A percentile compares a stretch with the other conserved stretches of the same genome.
phyloP scores from a whole-genome alignment of 148 eudicot genomes.

The Spergularia marina region DNA sequence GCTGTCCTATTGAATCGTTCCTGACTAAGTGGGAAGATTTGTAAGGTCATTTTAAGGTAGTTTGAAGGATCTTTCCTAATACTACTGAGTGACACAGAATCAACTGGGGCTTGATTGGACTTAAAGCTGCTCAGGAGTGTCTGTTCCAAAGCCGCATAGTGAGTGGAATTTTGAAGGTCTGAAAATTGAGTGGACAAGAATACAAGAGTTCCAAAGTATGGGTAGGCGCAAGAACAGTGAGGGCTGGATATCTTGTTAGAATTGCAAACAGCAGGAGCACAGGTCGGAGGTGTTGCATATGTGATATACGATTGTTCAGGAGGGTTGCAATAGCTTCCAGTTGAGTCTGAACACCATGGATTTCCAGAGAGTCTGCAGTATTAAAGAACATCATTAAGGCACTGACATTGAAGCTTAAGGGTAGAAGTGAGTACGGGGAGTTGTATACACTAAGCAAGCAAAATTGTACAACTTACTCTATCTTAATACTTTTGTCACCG shows the following conservation, averaged over 20 bases:
- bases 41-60: constrained; percentile 26
- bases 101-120: constrained; percentile 27
- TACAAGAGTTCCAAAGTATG: constrained; percentile 33
- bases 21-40: constrained; percentile 31
- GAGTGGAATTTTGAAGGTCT: constrained; percentile 22
- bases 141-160: constrained; percentile 20
- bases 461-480: constrained; percentile 35
- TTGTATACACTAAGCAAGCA: background rate
- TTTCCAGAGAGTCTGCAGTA: constrained; percentile 5
- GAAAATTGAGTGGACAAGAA: constrained; percentile 45
- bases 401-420: background rate
- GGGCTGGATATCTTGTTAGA: constrained; percentile 35
- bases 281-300: constrained; percentile 22
- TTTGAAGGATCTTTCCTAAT: constrained; percentile 15
- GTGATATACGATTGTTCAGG: background rate
- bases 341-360: background rate
- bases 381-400: background rate
- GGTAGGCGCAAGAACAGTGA: constrained; percentile 36
- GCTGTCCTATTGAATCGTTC: constrained; percentile 32
- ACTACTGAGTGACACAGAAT: constrained; percentile 35
- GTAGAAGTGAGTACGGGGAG: too few relatives aligned
- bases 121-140: constrained; percentile 27
- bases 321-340: background rate
- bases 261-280: constrained; percentile 24
- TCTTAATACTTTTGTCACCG: constrained; percentile 10